A percentile compares a stretch with the other conserved stretches of the same genome.
phyloP scores from a whole-genome alignment of 2,329 filamentous ascomycete genomes.

The Stagonosporopsis vannaccii region DNA sequence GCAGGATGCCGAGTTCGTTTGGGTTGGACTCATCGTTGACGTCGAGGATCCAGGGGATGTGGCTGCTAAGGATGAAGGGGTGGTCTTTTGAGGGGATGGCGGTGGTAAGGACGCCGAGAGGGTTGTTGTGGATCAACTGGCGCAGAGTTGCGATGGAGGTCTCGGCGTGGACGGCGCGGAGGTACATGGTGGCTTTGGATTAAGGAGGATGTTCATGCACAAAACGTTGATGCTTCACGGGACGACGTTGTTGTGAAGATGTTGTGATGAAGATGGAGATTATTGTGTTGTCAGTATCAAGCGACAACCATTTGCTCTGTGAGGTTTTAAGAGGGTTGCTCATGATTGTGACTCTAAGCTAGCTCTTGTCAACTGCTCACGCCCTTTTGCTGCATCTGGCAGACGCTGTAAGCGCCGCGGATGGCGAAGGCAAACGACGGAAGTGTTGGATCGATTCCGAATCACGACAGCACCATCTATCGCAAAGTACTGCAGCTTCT shows the following conservation, averaged over 20 bases:
- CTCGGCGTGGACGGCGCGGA: constrained; percentile 56
- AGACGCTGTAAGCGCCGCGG: constrained; percentile 8
- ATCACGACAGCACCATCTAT: neutral
- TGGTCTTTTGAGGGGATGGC: constrained; percentile 53
- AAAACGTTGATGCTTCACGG: neutral
- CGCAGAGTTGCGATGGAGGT: constrained; percentile 58
- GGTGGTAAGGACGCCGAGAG: constrained; percentile 69
- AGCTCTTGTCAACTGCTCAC: neutral
- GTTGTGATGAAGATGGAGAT: no score
- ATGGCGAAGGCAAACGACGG: neutral
- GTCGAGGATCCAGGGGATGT: constrained; percentile 37
- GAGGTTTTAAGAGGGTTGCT: neutral
- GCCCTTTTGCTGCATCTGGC: constrained; percentile 1
- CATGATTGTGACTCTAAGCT: neutral
- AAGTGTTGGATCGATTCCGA: neutral
- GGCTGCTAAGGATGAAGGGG: constrained; percentile 34
- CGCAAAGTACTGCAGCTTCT: neutral
- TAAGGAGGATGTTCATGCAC: no score
- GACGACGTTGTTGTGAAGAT: neutral
- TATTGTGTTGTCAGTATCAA: no score
- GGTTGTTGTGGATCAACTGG: constrained; percentile 63
- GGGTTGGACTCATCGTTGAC: constrained; percentile 47
- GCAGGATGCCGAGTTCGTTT: constrained; percentile 59
- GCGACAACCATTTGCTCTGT: neutral
- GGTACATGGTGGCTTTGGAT: constrained; percentile 60